Evolutionary conservation across 108 stramenopile genomes (phyloP).

Genomic region (Cyclotella baltica): DNA sequence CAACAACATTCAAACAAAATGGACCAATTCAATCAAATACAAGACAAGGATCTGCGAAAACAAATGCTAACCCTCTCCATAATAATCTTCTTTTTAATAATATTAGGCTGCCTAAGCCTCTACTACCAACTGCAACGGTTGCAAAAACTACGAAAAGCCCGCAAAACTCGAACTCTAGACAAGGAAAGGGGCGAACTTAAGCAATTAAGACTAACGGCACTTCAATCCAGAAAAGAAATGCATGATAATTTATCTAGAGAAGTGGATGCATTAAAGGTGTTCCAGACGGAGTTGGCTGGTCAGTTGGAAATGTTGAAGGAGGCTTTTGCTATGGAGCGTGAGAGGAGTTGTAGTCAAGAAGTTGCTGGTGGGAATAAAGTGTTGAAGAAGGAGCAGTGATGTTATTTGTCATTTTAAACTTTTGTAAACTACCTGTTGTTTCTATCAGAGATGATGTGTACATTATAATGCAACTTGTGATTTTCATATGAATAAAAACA

Average conservation of each 20-base stretch:
- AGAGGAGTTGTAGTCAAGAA: neutral
- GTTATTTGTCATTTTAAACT: neutral
- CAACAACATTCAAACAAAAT: too few relatives aligned
- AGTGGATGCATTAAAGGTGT: slow-evolving; percentile 20
- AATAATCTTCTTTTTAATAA: neutral
- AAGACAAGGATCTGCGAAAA: neutral
- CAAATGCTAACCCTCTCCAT: neutral
- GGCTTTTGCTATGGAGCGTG: slow-evolving; percentile 7
- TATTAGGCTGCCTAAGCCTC: neutral
- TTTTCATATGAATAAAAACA: too few relatives aligned
- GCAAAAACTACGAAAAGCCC: neutral
- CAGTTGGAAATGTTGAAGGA: slow-evolving; percentile 18
- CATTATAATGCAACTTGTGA: neutral
- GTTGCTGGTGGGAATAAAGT: neutral
- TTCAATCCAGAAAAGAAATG: slow-evolving; percentile 17
- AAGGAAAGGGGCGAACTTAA: neutral
- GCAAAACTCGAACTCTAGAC: neutral
- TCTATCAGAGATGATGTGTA: neutral
- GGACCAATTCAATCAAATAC: neutral
- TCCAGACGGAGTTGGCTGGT: slow-evolving; percentile 11
- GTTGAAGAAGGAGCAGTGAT: slow-evolving; percentile 2
- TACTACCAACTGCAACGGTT: slow-evolving; percentile 6
- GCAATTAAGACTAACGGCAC: slow-evolving; percentile 8
- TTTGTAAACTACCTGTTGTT: neutral
- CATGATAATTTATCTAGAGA: slow-evolving; percentile 1